Conservation (phyloP, 495 filamentous ascomycete species). For the Penicillium cosmopolitanum region DNA sequence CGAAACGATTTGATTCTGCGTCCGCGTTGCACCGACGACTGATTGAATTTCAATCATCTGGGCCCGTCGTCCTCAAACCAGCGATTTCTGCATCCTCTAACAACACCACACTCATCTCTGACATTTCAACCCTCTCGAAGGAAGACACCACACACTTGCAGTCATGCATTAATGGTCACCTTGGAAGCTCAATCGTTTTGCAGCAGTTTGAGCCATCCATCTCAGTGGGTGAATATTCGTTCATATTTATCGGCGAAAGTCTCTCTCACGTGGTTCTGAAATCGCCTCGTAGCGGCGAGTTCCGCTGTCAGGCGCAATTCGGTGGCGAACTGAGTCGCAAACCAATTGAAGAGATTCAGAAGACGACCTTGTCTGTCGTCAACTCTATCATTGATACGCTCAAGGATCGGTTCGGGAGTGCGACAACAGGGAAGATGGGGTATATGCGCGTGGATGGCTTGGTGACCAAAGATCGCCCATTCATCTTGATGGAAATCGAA, state of each 20-base stretch:
- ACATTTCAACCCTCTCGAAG: neutral
- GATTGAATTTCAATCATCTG: constrained; percentile 5
- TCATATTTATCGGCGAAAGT: constrained; percentile 3
- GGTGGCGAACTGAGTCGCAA: neutral
- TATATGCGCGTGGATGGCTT: constrained; percentile 11
- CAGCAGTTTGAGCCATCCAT: constrained; percentile 10
- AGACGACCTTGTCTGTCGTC: constrained; percentile 1
- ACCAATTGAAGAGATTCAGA: constrained; percentile 1
- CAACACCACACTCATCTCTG: constrained; percentile 3
- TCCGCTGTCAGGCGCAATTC: constrained; percentile 7
- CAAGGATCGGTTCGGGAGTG: neutral
- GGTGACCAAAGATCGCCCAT: constrained; percentile 11
- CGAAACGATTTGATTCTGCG: neutral
- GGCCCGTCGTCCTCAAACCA: constrained; percentile 7
- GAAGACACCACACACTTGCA: constrained; percentile 1
- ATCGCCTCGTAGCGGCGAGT: constrained; percentile 6
- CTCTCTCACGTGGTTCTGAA: constrained; percentile 7
- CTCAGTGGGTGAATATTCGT: constrained; percentile 7
- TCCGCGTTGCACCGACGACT: constrained; percentile 10
- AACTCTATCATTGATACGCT: constrained; percentile 10
- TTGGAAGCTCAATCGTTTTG: constrained; percentile 3
- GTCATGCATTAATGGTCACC: neutral
- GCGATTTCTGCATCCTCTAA: constrained; percentile 4
- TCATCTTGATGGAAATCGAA: constrained; percentile 9
- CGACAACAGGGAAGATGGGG: constrained; percentile 3